Percentiles rank a stretch among this genome's conserved stretches.
Conservation (phyloP, 345 rosid genomes). For the Nephelium lappaceum region DNA sequence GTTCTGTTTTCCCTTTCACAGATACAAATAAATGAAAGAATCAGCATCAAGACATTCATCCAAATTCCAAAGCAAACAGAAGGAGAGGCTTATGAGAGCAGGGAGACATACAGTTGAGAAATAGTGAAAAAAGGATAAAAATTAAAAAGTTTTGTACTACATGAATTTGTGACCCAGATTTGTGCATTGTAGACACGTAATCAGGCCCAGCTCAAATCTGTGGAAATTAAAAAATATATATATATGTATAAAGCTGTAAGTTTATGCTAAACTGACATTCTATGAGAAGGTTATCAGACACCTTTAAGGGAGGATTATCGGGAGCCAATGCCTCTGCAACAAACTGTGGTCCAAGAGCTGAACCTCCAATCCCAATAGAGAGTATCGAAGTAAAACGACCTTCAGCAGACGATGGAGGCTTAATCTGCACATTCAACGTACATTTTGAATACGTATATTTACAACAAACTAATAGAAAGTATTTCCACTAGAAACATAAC, state of each 20-base stretch:
- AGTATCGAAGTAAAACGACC: conserved; percentile 90
- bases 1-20: not conserved
- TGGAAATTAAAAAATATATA: not conserved
- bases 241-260: not conserved
- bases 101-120: not conserved
- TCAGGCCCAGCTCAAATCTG: not conserved
- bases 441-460: conserved; percentile 11
- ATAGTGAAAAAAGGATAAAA: not conserved
- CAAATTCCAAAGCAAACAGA: not conserved
- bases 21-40: not conserved
- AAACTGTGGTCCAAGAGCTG: conserved; percentile 98
- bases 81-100: not conserved
- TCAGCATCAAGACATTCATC: not conserved
- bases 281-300: conserved; percentile 26
- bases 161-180: not conserved
- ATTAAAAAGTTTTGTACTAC: not conserved
- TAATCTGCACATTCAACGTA: conserved; percentile 55
- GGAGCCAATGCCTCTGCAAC: conserved; percentile 98
- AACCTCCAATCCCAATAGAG: conserved; percentile 96
- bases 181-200: not conserved
- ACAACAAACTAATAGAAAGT: not conserved
- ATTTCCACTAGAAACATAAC: not conserved
- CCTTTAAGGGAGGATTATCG: conserved; percentile 96
- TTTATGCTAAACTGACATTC: not conserved
- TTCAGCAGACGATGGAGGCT: conserved; percentile 67